Conservation (phyloP, 1,139 yeast genomes). For the Yamadazyma conglobata region DNA sequence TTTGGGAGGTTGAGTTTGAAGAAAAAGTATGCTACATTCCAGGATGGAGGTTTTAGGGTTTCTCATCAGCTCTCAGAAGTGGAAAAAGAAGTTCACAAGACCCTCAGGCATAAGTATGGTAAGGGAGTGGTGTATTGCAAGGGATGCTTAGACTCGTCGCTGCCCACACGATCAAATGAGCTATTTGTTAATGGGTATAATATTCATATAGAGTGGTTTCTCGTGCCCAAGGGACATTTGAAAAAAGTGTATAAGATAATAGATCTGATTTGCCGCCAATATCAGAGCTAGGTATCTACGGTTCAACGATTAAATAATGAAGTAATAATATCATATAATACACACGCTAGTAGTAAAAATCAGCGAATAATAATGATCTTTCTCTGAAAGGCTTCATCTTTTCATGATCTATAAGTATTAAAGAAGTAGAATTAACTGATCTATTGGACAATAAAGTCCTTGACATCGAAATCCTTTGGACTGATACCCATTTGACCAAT, state of each 20-base stretch:
- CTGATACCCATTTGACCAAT: constrained; percentile 59
- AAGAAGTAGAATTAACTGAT: too few relatives aligned
- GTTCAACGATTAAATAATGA: neutral
- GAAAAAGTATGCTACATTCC: constrained; percentile 12
- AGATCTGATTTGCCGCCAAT: constrained; percentile 19
- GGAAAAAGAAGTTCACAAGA: constrained; percentile 41
- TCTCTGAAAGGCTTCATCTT: too few relatives aligned
- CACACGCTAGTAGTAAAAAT: too few relatives aligned
- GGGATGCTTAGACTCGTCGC: constrained; percentile 25
- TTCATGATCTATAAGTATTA: constrained; percentile 3
- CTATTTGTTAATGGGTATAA: constrained; percentile 20
- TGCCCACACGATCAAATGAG: constrained; percentile 3
- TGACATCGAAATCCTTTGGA: constrained; percentile 36
- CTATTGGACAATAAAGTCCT: constrained; percentile 23
- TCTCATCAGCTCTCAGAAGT: constrained; percentile 24
- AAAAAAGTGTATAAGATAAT: constrained; percentile 36
- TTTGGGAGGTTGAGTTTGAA: constrained; percentile 10
- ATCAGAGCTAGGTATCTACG: neutral
- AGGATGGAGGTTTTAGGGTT: constrained; percentile 33
- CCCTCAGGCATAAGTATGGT: constrained; percentile 36
- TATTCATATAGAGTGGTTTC: constrained; percentile 59
- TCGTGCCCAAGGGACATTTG: constrained; percentile 45
- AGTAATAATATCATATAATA: constrained; percentile 1
- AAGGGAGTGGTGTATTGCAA: constrained; percentile 42
- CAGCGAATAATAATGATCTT: too few relatives aligned